Conservation (phyloP, 148 eudicot genomes). For the Rhododendron griersonianum region DNA sequence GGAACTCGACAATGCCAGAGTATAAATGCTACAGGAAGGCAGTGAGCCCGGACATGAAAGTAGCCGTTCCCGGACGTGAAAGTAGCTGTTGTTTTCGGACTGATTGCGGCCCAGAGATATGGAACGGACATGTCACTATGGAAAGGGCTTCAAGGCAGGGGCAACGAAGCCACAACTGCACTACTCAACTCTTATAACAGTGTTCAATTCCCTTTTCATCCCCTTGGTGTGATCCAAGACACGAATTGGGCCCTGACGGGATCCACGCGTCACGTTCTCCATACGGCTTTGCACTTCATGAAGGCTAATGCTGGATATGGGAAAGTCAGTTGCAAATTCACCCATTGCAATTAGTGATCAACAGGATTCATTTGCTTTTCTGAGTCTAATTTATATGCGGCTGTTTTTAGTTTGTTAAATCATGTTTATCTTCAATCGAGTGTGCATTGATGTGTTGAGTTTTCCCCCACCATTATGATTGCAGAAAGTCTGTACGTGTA, state of each 20-base stretch:
- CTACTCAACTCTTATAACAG: conserved; percentile 55
- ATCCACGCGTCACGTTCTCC: too few relatives aligned
- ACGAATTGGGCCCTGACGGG: too few relatives aligned
- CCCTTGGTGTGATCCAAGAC: too few relatives aligned
- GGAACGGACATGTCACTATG: conserved; percentile 52
- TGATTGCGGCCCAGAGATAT: conserved; percentile 50
- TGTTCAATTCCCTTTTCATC: too few relatives aligned
- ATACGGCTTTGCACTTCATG: too few relatives aligned
- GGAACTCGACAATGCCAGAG: conserved; percentile 72
- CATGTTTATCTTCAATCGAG: background rate
- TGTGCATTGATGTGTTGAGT: background rate
- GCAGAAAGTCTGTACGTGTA: background rate
- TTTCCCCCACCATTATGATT: background rate
- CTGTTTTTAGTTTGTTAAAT: background rate
- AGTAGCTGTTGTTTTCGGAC: conserved; percentile 54
- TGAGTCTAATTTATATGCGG: too few relatives aligned
- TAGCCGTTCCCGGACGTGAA: background rate
- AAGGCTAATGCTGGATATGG: too few relatives aligned
- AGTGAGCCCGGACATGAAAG: conserved; percentile 54
- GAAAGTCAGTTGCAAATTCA: too few relatives aligned
- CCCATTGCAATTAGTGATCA: too few relatives aligned
- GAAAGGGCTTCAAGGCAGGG: conserved; percentile 55
- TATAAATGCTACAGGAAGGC: conserved; percentile 80
- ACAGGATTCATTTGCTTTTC: too few relatives aligned
- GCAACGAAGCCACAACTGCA: conserved; percentile 71